Conservation (phyloP, 768 basidiomycete genomes). For the Leccinum barrowsii region DNA sequence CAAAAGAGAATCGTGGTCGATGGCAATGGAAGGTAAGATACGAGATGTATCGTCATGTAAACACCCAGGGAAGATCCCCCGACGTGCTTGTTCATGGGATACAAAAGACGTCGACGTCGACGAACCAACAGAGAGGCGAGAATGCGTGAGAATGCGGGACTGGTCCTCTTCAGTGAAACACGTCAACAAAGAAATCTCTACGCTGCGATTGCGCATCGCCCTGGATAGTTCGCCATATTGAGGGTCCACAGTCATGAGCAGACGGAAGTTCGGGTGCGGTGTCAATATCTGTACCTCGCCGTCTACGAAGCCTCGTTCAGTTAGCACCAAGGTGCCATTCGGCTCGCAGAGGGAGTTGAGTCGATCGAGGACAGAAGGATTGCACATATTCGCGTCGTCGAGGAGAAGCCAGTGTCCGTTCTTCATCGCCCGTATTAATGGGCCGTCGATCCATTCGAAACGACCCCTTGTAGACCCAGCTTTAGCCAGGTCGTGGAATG, state of each 20-base stretch:
- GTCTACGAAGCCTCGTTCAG: conserved; percentile 81
- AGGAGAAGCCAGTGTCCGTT: conserved; percentile 86
- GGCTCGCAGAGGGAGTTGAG: conserved; percentile 95
- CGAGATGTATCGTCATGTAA: not conserved
- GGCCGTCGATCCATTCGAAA: conserved; percentile 96
- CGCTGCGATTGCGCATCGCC: conserved; percentile 96
- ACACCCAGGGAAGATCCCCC: conserved; percentile 17
- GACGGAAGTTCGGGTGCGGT: conserved; percentile 86
- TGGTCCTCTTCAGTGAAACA: conserved; percentile 43
- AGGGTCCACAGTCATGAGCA: conserved; percentile 93
- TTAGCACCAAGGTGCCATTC: conserved; percentile 77
- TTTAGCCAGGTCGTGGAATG: conserved; percentile 22
- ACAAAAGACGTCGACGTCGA: conserved; percentile 4
- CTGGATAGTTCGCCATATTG: conserved; percentile 90
- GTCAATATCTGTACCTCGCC: conserved; percentile 69
- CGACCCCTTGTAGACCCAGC: conserved; percentile 40
- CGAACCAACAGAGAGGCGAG: conserved; percentile 43
- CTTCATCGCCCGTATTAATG: conserved; percentile 81
- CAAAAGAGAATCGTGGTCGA: conserved; percentile 49
- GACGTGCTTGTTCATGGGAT: conserved; percentile 24
- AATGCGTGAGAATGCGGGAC: conserved; percentile 41
- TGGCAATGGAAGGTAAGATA: conserved; percentile 34
- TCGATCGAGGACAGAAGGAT: conserved; percentile 91
- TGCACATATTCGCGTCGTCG: conserved; percentile 93
- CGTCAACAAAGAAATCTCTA: conserved; percentile 66